A percentile compares a stretch with the other conserved stretches of the same genome.
Conservation (phyloP, 2,329 filamentous ascomycete genomes). For the Fusarium begoniae region DNA sequence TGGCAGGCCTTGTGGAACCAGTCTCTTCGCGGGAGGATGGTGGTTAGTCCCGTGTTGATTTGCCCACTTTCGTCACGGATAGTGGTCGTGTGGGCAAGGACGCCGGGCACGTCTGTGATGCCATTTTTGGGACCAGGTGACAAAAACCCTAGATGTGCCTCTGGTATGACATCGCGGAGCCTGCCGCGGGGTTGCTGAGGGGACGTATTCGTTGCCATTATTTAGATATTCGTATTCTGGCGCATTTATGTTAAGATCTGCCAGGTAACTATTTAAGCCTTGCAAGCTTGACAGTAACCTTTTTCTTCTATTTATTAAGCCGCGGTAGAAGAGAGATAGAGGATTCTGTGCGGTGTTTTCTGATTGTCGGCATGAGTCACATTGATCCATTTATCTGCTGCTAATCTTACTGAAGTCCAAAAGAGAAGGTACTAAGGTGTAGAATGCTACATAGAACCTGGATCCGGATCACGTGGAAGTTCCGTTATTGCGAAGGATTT, state of each 20-base stretch:
- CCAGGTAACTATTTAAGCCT: neutral
- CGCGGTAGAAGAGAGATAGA: fast-evolving
- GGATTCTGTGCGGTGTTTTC: fast-evolving
- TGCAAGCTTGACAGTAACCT: fast-evolving
- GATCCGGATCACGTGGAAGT: neutral
- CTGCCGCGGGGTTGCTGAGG: neutral
- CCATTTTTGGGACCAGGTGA: neutral
- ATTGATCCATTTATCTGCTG: fast-evolving
- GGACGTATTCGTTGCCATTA: neutral
- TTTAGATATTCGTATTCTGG: neutral
- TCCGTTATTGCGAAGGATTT: neutral
- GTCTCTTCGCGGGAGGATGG: neutral
- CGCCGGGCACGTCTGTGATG: neutral
- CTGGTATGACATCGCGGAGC: neutral
- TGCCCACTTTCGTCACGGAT: neutral
- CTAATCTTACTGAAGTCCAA: neutral
- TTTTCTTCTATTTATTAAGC: fast-evolving
- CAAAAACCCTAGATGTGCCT: neutral
- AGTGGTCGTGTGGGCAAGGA: neutral
- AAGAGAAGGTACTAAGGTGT: neutral
- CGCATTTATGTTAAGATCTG: fast-evolving
- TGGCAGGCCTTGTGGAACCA: neutral
- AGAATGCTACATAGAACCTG: neutral
- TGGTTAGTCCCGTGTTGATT: neutral
- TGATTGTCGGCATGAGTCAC: neutral